A percentile compares a stretch with the other conserved stretches of the same genome.
phyloP scores from a whole-genome alignment of 306 rosid species.

The Prinsepia uniflora region DNA sequence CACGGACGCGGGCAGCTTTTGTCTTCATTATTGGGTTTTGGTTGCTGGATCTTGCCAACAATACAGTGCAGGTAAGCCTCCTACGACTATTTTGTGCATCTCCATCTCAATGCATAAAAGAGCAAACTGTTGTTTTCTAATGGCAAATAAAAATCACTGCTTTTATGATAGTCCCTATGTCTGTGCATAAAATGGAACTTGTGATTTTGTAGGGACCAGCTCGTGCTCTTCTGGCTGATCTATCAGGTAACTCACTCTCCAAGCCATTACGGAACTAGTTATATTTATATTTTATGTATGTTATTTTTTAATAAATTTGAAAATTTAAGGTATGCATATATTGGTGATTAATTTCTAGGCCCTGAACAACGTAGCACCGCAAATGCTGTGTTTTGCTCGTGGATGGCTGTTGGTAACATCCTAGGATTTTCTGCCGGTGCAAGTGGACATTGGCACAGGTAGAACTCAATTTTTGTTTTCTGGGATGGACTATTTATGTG shows the following conservation, averaged over 20 bases:
- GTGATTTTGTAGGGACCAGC: slow-evolving; percentile 83
- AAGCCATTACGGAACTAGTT: background rate
- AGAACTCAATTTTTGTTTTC: slow-evolving; percentile 19
- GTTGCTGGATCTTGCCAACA: slow-evolving; percentile 99
- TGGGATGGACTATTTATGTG: slow-evolving; percentile 18
- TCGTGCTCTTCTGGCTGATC: slow-evolving; percentile 98
- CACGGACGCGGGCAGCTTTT: slow-evolving; percentile 83
- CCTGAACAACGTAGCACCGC: slow-evolving; percentile 89
- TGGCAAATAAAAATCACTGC: background rate
- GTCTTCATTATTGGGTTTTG: slow-evolving; percentile 91
- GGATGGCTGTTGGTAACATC: slow-evolving; percentile 99
- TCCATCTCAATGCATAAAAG: background rate
- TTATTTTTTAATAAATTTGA: background rate
- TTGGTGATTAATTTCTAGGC: slow-evolving; percentile 40
- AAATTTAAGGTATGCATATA: background rate
- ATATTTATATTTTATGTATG: background rate
- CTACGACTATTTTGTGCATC: slow-evolving; percentile 17
- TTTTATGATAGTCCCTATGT: background rate
- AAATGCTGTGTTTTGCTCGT: slow-evolving; percentile 93
- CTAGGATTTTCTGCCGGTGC: slow-evolving; percentile 96
- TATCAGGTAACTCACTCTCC: slow-evolving; percentile 53
- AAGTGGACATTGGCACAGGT: slow-evolving; percentile 95
- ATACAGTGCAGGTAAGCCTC: slow-evolving; percentile 81
- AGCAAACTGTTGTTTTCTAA: background rate
- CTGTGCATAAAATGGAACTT: slow-evolving; percentile 18